Conservation (phyloP, 495 filamentous ascomycete genomes). For the Penicillium crystallinum region DNA sequence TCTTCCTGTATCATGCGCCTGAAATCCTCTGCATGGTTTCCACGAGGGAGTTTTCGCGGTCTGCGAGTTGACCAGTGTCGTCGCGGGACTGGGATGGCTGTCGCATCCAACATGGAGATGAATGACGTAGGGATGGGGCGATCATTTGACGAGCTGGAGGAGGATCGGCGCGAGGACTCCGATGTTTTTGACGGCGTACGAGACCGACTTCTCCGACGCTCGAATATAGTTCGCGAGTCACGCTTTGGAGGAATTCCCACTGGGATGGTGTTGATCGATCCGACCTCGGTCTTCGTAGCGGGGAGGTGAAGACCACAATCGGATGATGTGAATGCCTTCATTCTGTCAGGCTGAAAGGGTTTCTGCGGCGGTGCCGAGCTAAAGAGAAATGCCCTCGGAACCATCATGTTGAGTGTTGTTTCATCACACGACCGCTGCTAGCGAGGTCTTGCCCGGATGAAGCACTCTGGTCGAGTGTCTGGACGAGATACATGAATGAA, state of each 20-base stretch:
- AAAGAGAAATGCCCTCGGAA: slow-evolving; percentile 42
- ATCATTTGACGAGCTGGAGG: slow-evolving; percentile 29
- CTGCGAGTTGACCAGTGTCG: slow-evolving; percentile 28
- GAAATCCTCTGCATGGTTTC: slow-evolving; percentile 44
- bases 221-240: slow-evolving; percentile 17
- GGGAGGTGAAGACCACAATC: slow-evolving; percentile 15
- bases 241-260: slow-evolving; percentile 43
- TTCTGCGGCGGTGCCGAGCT: slow-evolving; percentile 28
- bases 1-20: slow-evolving; percentile 40
- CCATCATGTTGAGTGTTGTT: slow-evolving; percentile 37
- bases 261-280: slow-evolving; percentile 28
- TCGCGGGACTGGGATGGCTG: slow-evolving; percentile 40
- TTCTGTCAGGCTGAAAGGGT: slow-evolving; percentile 13
- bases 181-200: slow-evolving; percentile 21
- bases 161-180: slow-evolving; percentile 25
- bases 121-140: slow-evolving; percentile 33
- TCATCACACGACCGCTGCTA: slow-evolving; percentile 12
- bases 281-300: slow-evolving; percentile 3
- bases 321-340: slow-evolving; percentile 6
- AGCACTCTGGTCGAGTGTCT: slow-evolving; percentile 46
- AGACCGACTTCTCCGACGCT: slow-evolving; percentile 18
- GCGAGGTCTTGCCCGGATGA: slow-evolving; percentile 33
- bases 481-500: slow-evolving; percentile 44
- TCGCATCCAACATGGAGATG: slow-evolving; percentile 41
- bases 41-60: slow-evolving; percentile 34